Conservation (phyloP, 179 eudicot species). For the Actinidia arguta region DNA sequence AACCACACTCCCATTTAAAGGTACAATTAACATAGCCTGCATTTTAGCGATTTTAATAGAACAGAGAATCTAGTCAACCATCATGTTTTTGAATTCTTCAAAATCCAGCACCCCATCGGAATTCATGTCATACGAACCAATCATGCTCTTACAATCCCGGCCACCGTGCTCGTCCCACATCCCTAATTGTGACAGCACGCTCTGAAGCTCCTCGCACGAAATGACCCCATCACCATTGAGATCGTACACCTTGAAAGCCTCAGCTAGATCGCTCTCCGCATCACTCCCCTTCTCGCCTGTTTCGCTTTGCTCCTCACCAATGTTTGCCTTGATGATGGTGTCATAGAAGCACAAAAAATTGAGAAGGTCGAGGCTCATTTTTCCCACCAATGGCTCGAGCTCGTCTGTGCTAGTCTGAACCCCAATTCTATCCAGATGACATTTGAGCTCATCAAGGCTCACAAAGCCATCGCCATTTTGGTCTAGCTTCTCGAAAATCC, state of each 20-base stretch:
- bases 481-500: constrained; percentile 64
- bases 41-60: too few species aligned
- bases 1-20: too few species aligned
- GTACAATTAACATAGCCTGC: too few species aligned
- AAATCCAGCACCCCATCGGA: constrained; percentile 80
- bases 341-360: constrained; percentile 64
- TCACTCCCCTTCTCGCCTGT: constrained; percentile 10
- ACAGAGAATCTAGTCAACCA: too few species aligned
- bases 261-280: constrained; percentile 43
- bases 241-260: constrained; percentile 81
- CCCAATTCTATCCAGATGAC: constrained; percentile 51
- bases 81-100: constrained; percentile 78
- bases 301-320: background rate
- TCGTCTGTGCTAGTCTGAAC: constrained; percentile 39
- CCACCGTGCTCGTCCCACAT: constrained; percentile 49
- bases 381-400: constrained; percentile 45
- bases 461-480: constrained; percentile 54
- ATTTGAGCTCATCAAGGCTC: constrained; percentile 56
- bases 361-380: constrained; percentile 41
- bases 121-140: constrained; percentile 56
- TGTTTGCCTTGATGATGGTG: constrained; percentile 17
- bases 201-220: constrained; percentile 65
- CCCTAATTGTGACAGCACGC: constrained; percentile 59
- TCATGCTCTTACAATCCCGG: constrained; percentile 58
- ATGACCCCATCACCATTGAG: constrained; percentile 69